Evolutionary conservation across 1,284 basidiomycete genomes (phyloP), one percentile per base, ranked within the genome.

Genomic region (Ceratobasidium sp.): DNA sequence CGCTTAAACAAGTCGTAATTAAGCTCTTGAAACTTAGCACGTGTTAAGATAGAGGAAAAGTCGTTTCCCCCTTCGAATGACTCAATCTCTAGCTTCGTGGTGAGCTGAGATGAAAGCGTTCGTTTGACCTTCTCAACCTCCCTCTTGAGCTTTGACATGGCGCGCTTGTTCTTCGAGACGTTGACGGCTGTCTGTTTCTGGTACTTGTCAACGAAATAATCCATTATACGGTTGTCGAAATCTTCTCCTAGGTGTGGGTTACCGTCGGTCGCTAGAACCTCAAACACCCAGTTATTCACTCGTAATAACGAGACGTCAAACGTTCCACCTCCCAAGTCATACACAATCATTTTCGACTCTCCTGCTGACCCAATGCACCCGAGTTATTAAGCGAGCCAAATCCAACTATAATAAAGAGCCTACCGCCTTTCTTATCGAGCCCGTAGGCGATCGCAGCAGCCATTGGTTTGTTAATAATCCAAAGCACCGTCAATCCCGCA

Each of bases 391-490:
- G n/a, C n/a, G n/a, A n/a, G n/a, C n/a, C n/a, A n/a, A n/a, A n/a
- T n/a, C n/a, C n/a, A n/a, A n/a, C n/a, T n/a, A n/a, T n/a, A n/a
- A n/a, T n/a, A n/a, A n/a, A n/a, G n/a, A n/a, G n/a, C 46, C 2
- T 49, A 43, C 81, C 81, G 7, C 7, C 29, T 13, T 46, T 70
- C 81, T 85, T 85, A 82, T 87, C 87, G 71, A 87, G 84, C 81
- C 86, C 88, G 84, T 89, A 89, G 67, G 88, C 88, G 74, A 89
- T 85, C 49, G 88, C 88, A 76, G 88, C 88, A 74, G 88, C 88
- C 76, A 88, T 89, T 67, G 88, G 88, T 85, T 89, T 88, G 86
- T 89, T 89, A 83, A 89, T 88, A 80, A 89, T 88, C 83, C 88
- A 88, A 78, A 89, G 85, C 67, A 89, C 88, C 70, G 89, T 88